Conservation (phyloP, 1,139 yeast genomes). For the Lodderomyces theae region DNA sequence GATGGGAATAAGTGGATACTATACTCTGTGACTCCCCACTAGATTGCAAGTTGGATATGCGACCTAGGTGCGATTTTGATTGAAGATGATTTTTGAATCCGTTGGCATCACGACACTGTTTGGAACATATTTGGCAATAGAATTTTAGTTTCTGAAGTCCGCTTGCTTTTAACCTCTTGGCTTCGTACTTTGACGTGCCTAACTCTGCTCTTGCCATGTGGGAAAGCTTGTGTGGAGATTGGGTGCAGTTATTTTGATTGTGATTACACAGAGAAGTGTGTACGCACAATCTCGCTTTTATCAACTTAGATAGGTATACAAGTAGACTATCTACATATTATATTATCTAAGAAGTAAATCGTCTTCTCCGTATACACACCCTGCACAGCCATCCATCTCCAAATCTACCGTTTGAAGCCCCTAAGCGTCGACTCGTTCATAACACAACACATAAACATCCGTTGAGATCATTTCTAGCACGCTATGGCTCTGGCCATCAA, state of each 20-base stretch:
- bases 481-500: conserved; percentile 19
- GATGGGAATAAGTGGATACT: conserved; percentile 57
- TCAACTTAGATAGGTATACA: too few species aligned
- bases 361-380: too few species aligned
- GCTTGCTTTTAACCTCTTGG: conserved; percentile 74
- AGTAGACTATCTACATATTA: too few species aligned
- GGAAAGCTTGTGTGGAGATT: too few species aligned
- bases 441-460: conserved; percentile 74
- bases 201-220: conserved; percentile 53
- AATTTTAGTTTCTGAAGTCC: conserved; percentile 84
- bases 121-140: conserved; percentile 89
- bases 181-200: conserved; percentile 79
- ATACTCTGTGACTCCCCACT: conserved; percentile 40
- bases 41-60: conserved; percentile 41
- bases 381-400: too few species aligned
- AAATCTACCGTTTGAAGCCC: background rate
- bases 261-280: too few species aligned
- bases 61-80: conserved; percentile 71
- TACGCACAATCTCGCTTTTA: too few species aligned
- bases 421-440: conserved; percentile 31
- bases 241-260: too few species aligned
- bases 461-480: conserved; percentile 43
- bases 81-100: conserved; percentile 87
- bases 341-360: too few species aligned
- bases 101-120: conserved; percentile 93